Conservation (phyloP, 306 rosid genomes). For the Castanea sativa region DNA sequence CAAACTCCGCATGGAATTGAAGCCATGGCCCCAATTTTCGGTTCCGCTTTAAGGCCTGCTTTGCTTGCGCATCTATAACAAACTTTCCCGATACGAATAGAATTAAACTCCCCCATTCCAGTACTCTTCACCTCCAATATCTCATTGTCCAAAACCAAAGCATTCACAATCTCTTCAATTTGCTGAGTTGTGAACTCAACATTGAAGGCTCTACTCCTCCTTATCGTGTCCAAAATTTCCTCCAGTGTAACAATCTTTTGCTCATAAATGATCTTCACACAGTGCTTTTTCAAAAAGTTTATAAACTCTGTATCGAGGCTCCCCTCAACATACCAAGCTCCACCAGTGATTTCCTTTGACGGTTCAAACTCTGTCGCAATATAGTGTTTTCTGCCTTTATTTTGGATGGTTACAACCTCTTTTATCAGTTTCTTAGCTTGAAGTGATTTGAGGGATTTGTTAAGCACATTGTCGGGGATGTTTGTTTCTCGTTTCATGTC, state of each 20-base stretch:
- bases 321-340: constrained; percentile 65
- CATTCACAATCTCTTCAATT: constrained; percentile 49
- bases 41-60: constrained; percentile 42
- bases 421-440: constrained; percentile 52
- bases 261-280: constrained; percentile 33
- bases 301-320: constrained; percentile 47
- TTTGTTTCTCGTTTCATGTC: constrained; percentile 58
- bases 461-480: constrained; percentile 36
- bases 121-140: constrained; percentile 56
- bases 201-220: constrained; percentile 23
- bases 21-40: constrained; percentile 45
- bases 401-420: constrained; percentile 60
- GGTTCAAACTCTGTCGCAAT: constrained; percentile 74
- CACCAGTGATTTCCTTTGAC: constrained; percentile 63
- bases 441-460: constrained; percentile 51
- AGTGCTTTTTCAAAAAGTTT: constrained; percentile 32
- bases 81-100: constrained; percentile 49
- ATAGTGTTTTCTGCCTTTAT: constrained; percentile 67
- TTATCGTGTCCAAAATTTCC: constrained; percentile 35
- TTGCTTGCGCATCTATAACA: constrained; percentile 59
- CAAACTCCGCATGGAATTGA: constrained; percentile 82
- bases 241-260: constrained; percentile 52
- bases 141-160: constrained; percentile 63
- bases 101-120: constrained; percentile 58
- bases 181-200: constrained; percentile 40